A percentile compares a stretch with the other conserved stretches of the same genome.
Evolutionary conservation across 2,329 filamentous ascomycete genomes (phyloP).

Genomic region (Lasiodiplodia gonubiensis): DNA sequence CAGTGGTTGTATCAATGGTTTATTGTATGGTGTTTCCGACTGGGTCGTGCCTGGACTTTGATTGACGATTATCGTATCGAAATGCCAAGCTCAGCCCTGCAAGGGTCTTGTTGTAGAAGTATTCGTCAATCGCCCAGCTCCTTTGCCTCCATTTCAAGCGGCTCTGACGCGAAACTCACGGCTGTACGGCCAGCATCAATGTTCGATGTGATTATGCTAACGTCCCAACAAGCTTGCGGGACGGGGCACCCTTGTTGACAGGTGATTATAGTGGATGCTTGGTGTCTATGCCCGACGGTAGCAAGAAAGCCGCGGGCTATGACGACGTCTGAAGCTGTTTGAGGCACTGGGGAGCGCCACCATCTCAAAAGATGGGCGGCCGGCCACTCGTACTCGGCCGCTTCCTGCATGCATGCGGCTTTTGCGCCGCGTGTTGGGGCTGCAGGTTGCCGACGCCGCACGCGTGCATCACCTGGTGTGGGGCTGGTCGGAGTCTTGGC

Average conservation of each 20-base stretch:
- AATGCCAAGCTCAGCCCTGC: too few relatives aligned
- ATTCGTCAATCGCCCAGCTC: too few relatives aligned
- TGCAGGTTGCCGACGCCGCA: neutral
- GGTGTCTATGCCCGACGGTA: neutral
- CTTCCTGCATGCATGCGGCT: neutral
- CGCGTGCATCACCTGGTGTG: neutral
- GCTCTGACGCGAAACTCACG: too few relatives aligned
- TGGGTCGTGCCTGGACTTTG: too few relatives aligned
- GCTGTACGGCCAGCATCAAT: too few relatives aligned
- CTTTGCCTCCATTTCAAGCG: too few relatives aligned
- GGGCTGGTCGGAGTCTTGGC: conserved; percentile 3
- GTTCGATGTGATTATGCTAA: too few relatives aligned
- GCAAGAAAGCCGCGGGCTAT: conserved; percentile 5
- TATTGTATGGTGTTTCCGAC: too few relatives aligned
- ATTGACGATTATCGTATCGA: too few relatives aligned
- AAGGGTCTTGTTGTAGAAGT: too few relatives aligned
- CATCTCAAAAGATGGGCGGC: neutral
- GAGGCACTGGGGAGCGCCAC: neutral
- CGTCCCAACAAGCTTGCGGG: neutral
- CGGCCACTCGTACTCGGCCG: neutral
- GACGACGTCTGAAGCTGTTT: conserved; percentile 1
- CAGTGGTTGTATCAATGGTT: too few relatives aligned
- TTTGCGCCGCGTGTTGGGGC: conserved; percentile 8
- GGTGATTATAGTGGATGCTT: neutral
- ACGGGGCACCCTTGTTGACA: neutral